These are phyloP conservation scores for Eimeria mitis DNA, from an alignment of 169 alveolate genomes.

Conservation along the genomic window DNA sequence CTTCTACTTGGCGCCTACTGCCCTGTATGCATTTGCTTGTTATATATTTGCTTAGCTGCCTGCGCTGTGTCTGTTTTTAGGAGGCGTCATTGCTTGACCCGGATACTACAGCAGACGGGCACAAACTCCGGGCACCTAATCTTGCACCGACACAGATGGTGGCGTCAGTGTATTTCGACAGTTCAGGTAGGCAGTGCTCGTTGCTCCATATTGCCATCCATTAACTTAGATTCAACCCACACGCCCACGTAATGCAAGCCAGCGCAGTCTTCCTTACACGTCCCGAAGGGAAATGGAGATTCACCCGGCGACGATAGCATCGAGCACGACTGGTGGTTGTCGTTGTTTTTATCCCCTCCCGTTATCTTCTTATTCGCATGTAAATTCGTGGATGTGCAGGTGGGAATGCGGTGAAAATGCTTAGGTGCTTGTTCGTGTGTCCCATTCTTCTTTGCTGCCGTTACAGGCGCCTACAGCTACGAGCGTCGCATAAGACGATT, in stretches of 20 bases:
- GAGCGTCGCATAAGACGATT: conserved; percentile 86
- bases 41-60: neutral
- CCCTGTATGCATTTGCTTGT: neutral
- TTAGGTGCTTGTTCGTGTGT: neutral
- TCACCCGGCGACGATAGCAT: neutral
- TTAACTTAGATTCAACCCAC: neutral
- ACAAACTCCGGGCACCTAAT: conserved; percentile 48
- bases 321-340: neutral
- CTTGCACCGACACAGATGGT: conserved; percentile 85
- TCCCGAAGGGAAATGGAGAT: neutral
- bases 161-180: conserved; percentile 89
- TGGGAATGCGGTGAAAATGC: neutral
- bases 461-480: conserved; percentile 85
- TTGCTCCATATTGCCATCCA: neutral
- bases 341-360: neutral
- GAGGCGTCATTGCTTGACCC: conserved; percentile 63
- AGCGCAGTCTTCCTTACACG: neutral
- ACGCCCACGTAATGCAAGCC: neutral
- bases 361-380: neutral
- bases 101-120: conserved; percentile 7
- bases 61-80: neutral
- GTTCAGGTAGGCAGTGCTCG: conserved; percentile 52
- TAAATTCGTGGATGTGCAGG: neutral
- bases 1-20: neutral
- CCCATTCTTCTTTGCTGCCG: neutral